A percentile compares a stretch with the other conserved stretches of the same genome.
These are phyloP conservation scores for Neurospora cerealis DNA, from an alignment of 495 filamentous ascomycete species.

Conservation along the genomic window DNA sequence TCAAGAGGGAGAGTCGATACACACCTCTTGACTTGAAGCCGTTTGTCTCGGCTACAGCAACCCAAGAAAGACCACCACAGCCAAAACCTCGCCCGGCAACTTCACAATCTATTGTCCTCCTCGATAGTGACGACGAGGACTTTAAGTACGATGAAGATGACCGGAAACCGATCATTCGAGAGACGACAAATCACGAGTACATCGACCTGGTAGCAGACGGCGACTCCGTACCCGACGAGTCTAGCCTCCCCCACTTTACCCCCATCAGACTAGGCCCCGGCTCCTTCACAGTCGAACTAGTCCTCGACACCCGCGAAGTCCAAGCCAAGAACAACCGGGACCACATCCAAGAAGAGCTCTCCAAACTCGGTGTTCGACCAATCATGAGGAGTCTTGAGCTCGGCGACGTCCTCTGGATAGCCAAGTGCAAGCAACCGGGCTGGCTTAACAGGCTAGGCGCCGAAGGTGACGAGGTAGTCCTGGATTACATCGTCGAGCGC, in stretches of 20 bases:
- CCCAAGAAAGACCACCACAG: not conserved
- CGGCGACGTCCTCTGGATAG: conserved; percentile 75
- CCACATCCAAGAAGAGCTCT: conserved; percentile 65
- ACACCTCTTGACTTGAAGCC: not conserved
- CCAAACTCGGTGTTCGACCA: conserved; percentile 53
- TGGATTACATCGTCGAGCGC: conserved; percentile 76
- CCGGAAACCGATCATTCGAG: not conserved
- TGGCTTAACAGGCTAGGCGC: conserved; percentile 42
- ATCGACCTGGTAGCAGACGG: conserved; percentile 34
- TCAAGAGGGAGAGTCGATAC: not conserved
- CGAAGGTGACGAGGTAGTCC: conserved; percentile 65
- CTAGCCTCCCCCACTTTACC: conserved; percentile 38
- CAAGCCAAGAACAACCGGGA: conserved; percentile 66
- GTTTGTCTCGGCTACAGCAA: not conserved
- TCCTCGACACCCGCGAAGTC: conserved; percentile 72
- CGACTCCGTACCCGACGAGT: conserved; percentile 16
- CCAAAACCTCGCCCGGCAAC: not conserved
- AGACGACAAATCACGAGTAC: conserved; percentile 6
- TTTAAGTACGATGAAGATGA: conserved; percentile 8
- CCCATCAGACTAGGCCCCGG: conserved; percentile 54
- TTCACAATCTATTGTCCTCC: not conserved
- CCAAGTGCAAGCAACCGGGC: conserved; percentile 51
- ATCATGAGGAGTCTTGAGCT: conserved; percentile 60
- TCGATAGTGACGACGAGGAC: conserved; percentile 2
- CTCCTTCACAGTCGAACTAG: conserved; percentile 61